Evolutionary conservation across 75 land plant genomes (phyloP).

Genomic region (Picea glauca): DNA sequence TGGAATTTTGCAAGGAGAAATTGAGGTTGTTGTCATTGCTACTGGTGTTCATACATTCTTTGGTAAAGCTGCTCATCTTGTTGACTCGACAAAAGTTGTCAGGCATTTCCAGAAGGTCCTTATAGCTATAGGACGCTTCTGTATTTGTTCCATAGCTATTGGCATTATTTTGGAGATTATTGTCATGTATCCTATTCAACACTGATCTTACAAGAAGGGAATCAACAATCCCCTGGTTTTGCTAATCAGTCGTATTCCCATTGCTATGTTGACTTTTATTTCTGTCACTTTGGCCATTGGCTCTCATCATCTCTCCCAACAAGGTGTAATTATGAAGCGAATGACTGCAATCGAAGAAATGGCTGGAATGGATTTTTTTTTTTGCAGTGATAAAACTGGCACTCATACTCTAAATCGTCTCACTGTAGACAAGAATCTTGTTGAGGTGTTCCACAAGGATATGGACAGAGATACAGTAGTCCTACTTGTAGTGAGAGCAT

Average conservation of each 20-base stretch:
- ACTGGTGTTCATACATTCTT: constrained; percentile 16
- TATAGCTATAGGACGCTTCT: too few relatives aligned
- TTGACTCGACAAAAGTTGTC: constrained; percentile 30
- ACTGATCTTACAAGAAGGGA: constrained; percentile 24
- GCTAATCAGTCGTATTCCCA: constrained; percentile 39
- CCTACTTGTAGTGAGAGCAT: too few relatives aligned
- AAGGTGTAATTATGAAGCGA: constrained; percentile 38
- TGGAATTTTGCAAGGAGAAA: constrained; percentile 44
- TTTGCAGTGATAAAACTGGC: constrained; percentile 43
- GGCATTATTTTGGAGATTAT: constrained; percentile 25
- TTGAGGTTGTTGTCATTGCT: constrained; percentile 39
- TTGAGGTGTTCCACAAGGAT: too few relatives aligned
- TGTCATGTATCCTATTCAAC: constrained; percentile 36
- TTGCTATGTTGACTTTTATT: constrained; percentile 39
- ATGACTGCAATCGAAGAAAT: constrained; percentile 33
- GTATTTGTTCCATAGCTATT: constrained; percentile 15
- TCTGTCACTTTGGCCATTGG: constrained; percentile 44
- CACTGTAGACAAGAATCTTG: too few relatives aligned
- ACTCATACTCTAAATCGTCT: constrained; percentile 23
- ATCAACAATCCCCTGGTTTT: constrained; percentile 23
- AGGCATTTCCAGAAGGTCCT: constrained; percentile 43
- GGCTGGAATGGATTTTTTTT: constrained; percentile 9
- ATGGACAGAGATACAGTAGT: too few relatives aligned
- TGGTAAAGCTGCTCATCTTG: constrained; percentile 31
- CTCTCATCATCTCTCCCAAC: constrained; percentile 32